Conservation (phyloP, 2,329 filamentous ascomycete species). For the Phialophora chinensis region DNA sequence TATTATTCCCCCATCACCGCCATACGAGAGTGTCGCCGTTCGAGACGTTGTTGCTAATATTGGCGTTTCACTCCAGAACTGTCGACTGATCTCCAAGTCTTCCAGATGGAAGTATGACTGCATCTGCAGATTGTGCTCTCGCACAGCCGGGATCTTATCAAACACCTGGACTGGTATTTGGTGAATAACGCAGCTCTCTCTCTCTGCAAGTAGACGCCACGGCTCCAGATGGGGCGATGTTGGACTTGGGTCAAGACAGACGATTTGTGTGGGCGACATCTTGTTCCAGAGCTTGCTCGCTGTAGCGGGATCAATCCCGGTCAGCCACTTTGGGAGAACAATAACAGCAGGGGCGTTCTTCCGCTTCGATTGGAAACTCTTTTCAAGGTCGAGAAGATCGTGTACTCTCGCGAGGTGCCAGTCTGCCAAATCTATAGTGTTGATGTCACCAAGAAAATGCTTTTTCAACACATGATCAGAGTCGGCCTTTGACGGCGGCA, state of each 20-base stretch:
- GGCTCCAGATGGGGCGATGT: slow-evolving; percentile 51
- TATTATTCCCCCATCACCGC: slow-evolving; percentile 52
- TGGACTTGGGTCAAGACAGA: slow-evolving; percentile 60
- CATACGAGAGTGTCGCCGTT: slow-evolving; percentile 49
- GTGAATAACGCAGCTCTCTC: slow-evolving; percentile 49
- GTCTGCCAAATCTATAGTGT: slow-evolving; percentile 62
- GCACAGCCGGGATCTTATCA: slow-evolving; percentile 57
- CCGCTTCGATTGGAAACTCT: slow-evolving; percentile 48
- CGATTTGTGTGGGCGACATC: slow-evolving; percentile 57
- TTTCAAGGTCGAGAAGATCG: slow-evolving; percentile 60
- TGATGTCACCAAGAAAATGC: slow-evolving; percentile 60
- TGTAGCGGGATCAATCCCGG: slow-evolving; percentile 58
- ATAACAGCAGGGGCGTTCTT: slow-evolving; percentile 59
- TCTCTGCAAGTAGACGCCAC: slow-evolving; percentile 49
- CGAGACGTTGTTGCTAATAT: slow-evolving; percentile 47
- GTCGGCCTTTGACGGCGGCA: not conserved
- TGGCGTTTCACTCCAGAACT: slow-evolving; percentile 54
- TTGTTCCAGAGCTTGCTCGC: slow-evolving; percentile 54
- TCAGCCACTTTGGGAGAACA: slow-evolving; percentile 64
- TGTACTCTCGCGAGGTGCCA: slow-evolving; percentile 61
- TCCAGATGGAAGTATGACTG: slow-evolving; percentile 65
- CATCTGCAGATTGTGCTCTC: slow-evolving; percentile 62
- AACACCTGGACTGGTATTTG: slow-evolving; percentile 53
- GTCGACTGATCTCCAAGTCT: slow-evolving; percentile 41
- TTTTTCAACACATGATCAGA: slow-evolving; percentile 51